Percentiles rank a stretch among this genome's conserved stretches.
Evolutionary conservation across 331 rosid genomes (phyloP).

Genomic region (Acacia pycnantha): DNA sequence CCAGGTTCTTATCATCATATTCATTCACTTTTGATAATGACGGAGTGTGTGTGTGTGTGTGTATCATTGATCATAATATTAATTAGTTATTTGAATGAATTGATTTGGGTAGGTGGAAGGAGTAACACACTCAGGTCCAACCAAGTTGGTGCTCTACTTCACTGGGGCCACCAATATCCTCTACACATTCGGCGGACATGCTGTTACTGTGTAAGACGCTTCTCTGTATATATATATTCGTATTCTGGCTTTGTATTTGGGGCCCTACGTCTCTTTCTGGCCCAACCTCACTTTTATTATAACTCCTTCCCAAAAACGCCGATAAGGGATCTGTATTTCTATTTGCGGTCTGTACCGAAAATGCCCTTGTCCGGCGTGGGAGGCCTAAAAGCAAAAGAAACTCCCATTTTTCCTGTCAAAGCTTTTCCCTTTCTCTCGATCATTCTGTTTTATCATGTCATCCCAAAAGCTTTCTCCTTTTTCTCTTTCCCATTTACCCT

Average conservation of each 20-base stretch:
- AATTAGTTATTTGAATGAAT: not conserved
- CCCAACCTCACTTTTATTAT: too few species aligned
- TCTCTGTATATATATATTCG: too few species aligned
- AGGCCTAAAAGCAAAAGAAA: not conserved
- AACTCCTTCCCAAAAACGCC: too few species aligned
- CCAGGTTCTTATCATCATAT: slow-evolving; percentile 44
- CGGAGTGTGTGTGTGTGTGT: not conserved
- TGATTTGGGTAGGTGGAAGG: slow-evolving; percentile 59
- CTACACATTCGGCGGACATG: slow-evolving; percentile 92
- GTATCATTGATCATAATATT: not conserved
- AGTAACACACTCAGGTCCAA: slow-evolving; percentile 81
- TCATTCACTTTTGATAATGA: not conserved
- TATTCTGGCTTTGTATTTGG: too few species aligned
- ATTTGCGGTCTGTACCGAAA: not conserved
- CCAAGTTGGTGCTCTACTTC: slow-evolving; percentile 74
- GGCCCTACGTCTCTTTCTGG: too few species aligned
- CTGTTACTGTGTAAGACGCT: slow-evolving; percentile 79
- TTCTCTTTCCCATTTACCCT: not conserved
- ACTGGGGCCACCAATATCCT: slow-evolving; percentile 94
- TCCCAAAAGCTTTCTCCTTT: not conserved
- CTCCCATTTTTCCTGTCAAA: not conserved
- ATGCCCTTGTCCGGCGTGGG: not conserved
- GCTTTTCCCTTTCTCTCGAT: not conserved
- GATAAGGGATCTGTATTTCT: too few species aligned
- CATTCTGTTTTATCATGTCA: not conserved